These are phyloP conservation scores for Oryza officinalis DNA, from an alignment of 176 grass and related monocot genomes.

Conservation along the genomic window DNA sequence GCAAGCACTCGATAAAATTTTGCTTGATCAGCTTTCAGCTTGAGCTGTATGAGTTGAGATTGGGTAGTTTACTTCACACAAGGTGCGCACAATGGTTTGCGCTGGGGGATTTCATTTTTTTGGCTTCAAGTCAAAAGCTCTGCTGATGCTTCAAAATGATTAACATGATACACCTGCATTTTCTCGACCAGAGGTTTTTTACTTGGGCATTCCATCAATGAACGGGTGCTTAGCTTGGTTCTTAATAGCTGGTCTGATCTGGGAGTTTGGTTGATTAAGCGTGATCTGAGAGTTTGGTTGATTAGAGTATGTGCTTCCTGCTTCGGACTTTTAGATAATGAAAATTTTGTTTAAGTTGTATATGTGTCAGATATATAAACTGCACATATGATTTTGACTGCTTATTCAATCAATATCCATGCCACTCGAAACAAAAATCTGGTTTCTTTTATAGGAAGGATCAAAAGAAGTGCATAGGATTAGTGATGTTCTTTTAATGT, in stretches of 20 bases:
- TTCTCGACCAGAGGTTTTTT: background rate
- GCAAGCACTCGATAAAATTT: background rate
- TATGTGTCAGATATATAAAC: background rate
- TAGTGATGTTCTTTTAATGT: background rate
- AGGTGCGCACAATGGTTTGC: background rate
- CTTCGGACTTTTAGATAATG: background rate
- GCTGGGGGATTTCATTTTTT: background rate
- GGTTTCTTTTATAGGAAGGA: background rate
- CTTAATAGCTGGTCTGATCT: background rate
- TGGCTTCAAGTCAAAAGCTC: background rate
- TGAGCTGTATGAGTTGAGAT: background rate
- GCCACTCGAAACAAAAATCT: background rate
- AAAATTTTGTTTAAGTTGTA: background rate
- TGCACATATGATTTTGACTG: background rate
- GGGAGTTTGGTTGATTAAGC: background rate
- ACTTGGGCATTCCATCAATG: background rate
- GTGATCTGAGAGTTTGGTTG: conserved; percentile 2
- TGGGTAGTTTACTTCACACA: background rate
- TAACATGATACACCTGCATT: background rate
- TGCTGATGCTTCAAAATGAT: background rate
- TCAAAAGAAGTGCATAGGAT: background rate
- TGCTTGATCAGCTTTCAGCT: background rate
- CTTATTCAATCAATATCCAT: background rate
- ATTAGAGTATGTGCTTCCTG: background rate
- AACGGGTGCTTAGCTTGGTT: background rate